Evolutionary conservation across 139 green algal species (phyloP).

Genomic region (Helicosporidium sp.): DNA sequence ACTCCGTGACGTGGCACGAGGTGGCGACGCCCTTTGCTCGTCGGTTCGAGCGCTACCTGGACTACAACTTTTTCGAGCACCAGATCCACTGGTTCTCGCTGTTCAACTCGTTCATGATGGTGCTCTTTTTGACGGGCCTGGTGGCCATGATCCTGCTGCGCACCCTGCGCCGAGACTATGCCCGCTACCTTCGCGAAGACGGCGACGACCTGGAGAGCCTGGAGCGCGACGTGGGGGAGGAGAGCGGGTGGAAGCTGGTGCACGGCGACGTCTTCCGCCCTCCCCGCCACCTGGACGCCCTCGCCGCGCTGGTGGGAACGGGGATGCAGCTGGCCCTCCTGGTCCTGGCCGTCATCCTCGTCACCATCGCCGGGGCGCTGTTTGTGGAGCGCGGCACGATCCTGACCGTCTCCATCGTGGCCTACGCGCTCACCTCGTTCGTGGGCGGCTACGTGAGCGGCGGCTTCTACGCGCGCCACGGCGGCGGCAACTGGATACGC

Average conservation of each 20-base stretch:
- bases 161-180: constrained; percentile 82
- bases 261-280: constrained; percentile 92
- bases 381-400: constrained; percentile 69
- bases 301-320: constrained; percentile 56
- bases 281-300: constrained; percentile 44
- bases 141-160: constrained; percentile 93
- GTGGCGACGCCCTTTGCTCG: constrained; percentile 49
- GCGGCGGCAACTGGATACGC: constrained; percentile 76
- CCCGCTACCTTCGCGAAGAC: constrained; percentile 27
- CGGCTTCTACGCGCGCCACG: constrained; percentile 64
- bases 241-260: constrained; percentile 94
- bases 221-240: constrained; percentile 70
- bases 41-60: constrained; percentile 89
- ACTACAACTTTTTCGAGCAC: constrained; percentile 97
- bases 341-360: constrained; percentile 61
- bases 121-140: constrained; percentile 89
- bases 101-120: constrained; percentile 98
- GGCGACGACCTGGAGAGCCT: constrained; percentile 72
- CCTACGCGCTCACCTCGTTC: constrained; percentile 77
- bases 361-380: constrained; percentile 65
- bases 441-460: constrained; percentile 60
- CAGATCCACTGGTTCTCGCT: constrained; percentile 98
- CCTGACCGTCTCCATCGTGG: constrained; percentile 81
- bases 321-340: constrained; percentile 68
- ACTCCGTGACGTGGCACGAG: constrained; percentile 59